Base-by-base conservation (phyloP, 192 early-diverging fungal genomes). In the Backusella parvicylindrica region DNA sequence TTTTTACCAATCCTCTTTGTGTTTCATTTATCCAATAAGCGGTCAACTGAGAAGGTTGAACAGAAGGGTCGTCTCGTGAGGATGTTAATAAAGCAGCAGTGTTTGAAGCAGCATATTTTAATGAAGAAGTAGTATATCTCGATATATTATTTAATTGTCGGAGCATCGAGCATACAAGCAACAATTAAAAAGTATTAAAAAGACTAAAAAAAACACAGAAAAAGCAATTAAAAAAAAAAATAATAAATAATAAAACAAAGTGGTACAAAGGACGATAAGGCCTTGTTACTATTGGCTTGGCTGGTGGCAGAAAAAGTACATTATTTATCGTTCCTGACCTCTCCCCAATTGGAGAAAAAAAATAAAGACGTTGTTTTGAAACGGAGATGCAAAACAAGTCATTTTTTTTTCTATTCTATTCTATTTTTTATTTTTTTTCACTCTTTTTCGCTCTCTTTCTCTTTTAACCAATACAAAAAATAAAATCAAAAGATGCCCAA, bases 1-100 rank as follows among this genome's bases (percentile, higher is more conserved):
- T 70, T 13, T n/a, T 35, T 73, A 73, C 72, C 63, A 73, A 65
- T 65, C 72, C 72, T 26, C 30, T 26, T n/a, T 73, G 72, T 30
- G 60, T 64, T 65, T 73, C 72, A 64, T 36, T 28, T 43, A 73
- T 41, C 72, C 72, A 73, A 30, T 64, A 30, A 31, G 26, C 26
- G 15, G 31, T 38, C 16, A 32, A 16, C 15, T 73, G 63, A 56
- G 37, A 36, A 15, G 38, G 40, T 4, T 33, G 53, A 26, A 63
- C 64, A 18, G 35, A n/a, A 9, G 36, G 21, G n/a, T 60, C 56
- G 28, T 64, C 72, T 43, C 37, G 35, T 28, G 56, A 66, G 11
- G 68, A 70, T 47, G 37, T 28, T 26, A 73, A 2, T 12, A 64
- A 36, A 0, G 60, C 60, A 31, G 72, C 72, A 18, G 72, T 64